Conservation (phyloP, 208 protist genomes). For the Tritrichomonas foetus region DNA sequence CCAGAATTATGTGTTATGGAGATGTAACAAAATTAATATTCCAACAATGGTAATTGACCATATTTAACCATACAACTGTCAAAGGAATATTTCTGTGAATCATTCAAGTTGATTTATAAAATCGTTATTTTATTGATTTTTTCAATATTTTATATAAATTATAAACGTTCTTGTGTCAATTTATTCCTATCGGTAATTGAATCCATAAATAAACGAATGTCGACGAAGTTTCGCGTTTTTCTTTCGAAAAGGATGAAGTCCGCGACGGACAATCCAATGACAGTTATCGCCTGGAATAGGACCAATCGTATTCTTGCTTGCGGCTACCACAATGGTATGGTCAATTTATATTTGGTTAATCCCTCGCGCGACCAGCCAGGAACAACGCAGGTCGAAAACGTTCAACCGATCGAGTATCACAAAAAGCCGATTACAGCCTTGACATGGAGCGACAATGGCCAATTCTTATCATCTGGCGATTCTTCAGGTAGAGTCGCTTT, state of each 20-base stretch:
- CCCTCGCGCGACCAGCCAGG: neutral
- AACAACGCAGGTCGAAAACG: neutral
- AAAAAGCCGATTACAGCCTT: neutral
- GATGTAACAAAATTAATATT: too few relatives aligned
- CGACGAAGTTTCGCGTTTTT: neutral
- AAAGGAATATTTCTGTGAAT: too few relatives aligned
- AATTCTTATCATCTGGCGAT: neutral
- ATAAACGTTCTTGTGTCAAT: too few relatives aligned
- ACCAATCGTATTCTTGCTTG: neutral
- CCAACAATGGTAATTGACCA: too few relatives aligned
- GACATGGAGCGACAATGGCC: neutral
- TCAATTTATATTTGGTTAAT: neutral
- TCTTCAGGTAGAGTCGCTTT: constrained; percentile 2
- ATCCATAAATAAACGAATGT: neutral
- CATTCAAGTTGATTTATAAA: too few relatives aligned
- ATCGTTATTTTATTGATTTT: too few relatives aligned
- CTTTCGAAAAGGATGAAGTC: constrained; percentile 35
- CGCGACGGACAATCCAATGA: neutral
- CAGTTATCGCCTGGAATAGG: neutral
- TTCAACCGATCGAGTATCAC: neutral
- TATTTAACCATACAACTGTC: too few relatives aligned
- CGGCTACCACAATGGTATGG: neutral
- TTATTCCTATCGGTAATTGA: too few relatives aligned
- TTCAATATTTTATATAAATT: too few relatives aligned
- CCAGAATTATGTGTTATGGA: too few relatives aligned